Evolutionary conservation across 1,139 yeast species (phyloP).

Genomic region (Magnusiomyces fungicola): DNA sequence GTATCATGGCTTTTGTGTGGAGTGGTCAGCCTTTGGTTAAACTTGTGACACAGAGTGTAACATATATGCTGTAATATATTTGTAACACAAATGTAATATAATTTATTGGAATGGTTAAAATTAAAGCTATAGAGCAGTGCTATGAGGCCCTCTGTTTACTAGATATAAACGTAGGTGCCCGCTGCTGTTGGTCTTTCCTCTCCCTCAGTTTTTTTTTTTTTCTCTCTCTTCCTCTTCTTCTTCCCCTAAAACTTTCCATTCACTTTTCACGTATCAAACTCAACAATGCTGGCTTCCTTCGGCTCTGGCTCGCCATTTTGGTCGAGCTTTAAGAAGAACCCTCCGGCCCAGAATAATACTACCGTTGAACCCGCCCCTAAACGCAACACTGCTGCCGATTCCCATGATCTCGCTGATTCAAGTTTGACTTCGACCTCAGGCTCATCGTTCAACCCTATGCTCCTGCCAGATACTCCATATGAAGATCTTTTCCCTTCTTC

Average conservation of each 20-base stretch:
- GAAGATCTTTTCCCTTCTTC: conserved; percentile 12
- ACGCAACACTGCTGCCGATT: background rate
- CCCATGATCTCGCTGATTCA: too few species aligned
- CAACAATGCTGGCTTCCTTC: background rate
- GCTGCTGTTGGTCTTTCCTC: background rate
- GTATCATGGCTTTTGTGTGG: conserved; percentile 31
- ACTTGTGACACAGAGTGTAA: too few species aligned
- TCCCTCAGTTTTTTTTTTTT: background rate
- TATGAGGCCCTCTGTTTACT: too few species aligned
- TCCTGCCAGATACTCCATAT: background rate
- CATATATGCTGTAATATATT: too few species aligned
- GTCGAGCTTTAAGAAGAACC: background rate
- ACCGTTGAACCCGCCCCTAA: background rate
- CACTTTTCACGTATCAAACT: too few species aligned
- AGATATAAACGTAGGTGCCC: conserved; percentile 1
- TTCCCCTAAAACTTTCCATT: background rate
- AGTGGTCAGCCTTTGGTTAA: conserved; percentile 40
- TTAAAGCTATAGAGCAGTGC: too few species aligned
- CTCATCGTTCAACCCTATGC: background rate
- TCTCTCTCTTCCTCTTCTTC: background rate
- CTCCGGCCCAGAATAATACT: background rate
- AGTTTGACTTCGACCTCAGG: background rate
- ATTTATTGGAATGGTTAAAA: too few species aligned
- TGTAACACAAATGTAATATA: too few species aligned
- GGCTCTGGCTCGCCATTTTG: conserved; percentile 4